A percentile compares a stretch with the other conserved stretches of the same genome.
phyloP scores from a whole-genome alignment of 1,139 yeast species.

The Suhomyces kunorum region DNA sequence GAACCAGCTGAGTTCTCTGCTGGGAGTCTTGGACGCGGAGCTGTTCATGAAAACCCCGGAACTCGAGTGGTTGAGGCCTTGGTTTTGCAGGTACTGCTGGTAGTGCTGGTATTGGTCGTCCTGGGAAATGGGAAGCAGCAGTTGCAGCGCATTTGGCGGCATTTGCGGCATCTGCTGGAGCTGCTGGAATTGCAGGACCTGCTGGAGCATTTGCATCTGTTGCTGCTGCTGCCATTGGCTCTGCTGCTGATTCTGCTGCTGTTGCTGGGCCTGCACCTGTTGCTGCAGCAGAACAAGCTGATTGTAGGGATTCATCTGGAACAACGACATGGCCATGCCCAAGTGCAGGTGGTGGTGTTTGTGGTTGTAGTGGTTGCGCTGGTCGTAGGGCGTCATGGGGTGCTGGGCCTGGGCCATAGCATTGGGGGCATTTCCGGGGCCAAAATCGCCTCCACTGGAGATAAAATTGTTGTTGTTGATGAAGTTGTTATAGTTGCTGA shows the following conservation, averaged over 20 bases:
- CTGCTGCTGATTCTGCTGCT: conserved; percentile 7
- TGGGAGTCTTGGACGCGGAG: conserved; percentile 6
- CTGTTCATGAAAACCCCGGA: conserved; percentile 10
- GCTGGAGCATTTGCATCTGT: conserved; percentile 6
- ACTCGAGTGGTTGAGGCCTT: conserved; percentile 8
- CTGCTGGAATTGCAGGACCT: conserved; percentile 7
- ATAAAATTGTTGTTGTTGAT: conserved; percentile 20
- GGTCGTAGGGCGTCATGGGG: conserved; percentile 4
- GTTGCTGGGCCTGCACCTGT: conserved; percentile 12
- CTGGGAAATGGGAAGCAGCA: conserved; percentile 2
- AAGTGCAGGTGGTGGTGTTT: conserved; percentile 12
- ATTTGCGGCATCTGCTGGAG: conserved; percentile 3
- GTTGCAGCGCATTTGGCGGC: conserved; percentile 6
- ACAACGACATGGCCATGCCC: conserved; percentile 12
- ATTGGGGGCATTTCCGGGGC: neutral
- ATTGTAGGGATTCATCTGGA: conserved; percentile 12
- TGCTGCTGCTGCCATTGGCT: conserved; percentile 7
- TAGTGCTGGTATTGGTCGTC: conserved; percentile 8
- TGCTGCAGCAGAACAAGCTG: conserved; percentile 8
- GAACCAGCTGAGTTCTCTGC: conserved; percentile 12
- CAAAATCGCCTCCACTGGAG: conserved; percentile 9
- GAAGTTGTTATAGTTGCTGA: conserved; percentile 16
- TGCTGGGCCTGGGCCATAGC: conserved; percentile 1
- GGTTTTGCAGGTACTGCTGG: conserved; percentile 7
- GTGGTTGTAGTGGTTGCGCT: conserved; percentile 18